Evolutionary conservation across 192 early-diverging fungal genomes (phyloP), one percentile per base, ranked within the genome.

Genomic region (Coemansia sp.): DNA sequence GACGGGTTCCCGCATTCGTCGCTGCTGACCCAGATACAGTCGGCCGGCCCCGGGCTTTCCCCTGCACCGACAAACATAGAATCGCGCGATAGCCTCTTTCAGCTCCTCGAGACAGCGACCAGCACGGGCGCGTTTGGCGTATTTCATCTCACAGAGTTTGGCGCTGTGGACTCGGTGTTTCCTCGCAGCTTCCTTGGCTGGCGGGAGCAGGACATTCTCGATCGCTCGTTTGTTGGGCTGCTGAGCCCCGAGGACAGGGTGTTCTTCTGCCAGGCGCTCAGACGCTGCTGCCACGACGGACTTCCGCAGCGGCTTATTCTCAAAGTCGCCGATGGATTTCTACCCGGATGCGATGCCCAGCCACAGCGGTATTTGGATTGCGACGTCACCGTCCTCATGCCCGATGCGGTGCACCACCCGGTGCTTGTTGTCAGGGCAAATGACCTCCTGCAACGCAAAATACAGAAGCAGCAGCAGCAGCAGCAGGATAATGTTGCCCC

Each of bases 331-430:
- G 23, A 13, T 26, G 25, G 7, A 7, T 26, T 51, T 51, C 23
- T 53, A 2, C 53, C 67, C 3, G 26, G 18, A 33, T 59, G 30
- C 25, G 51, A 43, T 37, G 30, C 9, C 33, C 4, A 63, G 29
- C 20, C 16, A 40, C 35, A 56, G 52, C 37, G 37, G 28, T 71
- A 68, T 37, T 16, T 80, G 26, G 70, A 61, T 29, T 80, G 78
- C 61, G 78, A 80, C 66, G 78, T 80, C 70, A 80, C 78, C 13
- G 66, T 80, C n/a, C 69, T 80, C 37, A 61, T 80, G 65, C 78
- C 78, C 39, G 78, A 80, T 48, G 49, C 68, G 39, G 64, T 68
- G 61, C 72, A 72, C 61, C 68, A 69, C 28, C 78, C 70, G 20
- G 78, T 80, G 65, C 72, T 80, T 13, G 53, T 80, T 64, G 78